Base-by-base conservation (phyloP, 192 early-diverging fungal genomes). In the Coemansia sp. region DNA sequence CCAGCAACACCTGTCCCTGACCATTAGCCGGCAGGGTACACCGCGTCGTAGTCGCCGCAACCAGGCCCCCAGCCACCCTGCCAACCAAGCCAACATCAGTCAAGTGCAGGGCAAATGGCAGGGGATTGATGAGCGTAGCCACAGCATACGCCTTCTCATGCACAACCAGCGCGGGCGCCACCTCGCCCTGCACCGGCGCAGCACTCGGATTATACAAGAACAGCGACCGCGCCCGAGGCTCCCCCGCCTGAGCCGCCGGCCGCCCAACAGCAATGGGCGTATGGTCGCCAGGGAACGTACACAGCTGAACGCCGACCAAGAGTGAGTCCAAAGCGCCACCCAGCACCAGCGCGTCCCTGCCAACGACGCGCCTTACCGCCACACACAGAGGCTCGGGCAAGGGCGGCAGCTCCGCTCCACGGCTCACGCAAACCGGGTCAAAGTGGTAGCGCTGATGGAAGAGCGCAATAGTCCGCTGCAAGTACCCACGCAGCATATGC, bases 181-280 rank as follows among this genome's bases (percentile, higher is more conserved):
- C 45, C 8, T 72, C 69, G 8, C 69, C 62, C 45, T 72, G 69
- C 2, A 48, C 11, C 65, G 68, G 75, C 6, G 66, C 52, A 13
- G 52, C 70, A 36, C 73, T 76, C n/a, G 79, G 79, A 37, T 75
- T 76, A n/a, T 82, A 57, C 64, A 82, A 59, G n/a, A 82, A 82
- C 43, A 82, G 50, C 9, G 73, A 56, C n/a, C 57, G 41, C 1
- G 59, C 60, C 0, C 39, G 55, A 9, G n/a, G 23, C 14, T 55
- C 34, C 2, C 47, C 26, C 4, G n/a, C 26, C 52, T 14, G 14
- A 55, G 52, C 16, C 9, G 52, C 28, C 26, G 14, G 25, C 28
- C 16, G 48, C 2, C 42, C 39, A 37, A 59, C 59, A 8, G 48
- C 31, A 16, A 68, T 64, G 1, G 70, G 76, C 16, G 41, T 42